phyloP scores from a whole-genome alignment of 1,139 yeast genomes.

The Protomyces pachydermus region DNA sequence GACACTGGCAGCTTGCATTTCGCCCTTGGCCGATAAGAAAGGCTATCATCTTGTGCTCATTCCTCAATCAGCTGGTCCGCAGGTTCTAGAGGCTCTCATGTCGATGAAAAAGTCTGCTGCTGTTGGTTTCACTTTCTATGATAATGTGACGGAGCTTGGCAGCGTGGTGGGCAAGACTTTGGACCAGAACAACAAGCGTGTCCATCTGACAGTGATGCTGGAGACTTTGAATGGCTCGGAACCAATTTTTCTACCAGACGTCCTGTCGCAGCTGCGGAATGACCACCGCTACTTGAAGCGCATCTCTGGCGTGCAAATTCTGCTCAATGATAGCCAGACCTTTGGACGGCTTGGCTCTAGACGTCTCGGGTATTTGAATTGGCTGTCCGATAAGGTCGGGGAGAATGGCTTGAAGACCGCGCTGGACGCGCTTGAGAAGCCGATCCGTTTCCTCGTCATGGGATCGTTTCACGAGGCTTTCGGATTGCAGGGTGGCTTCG shows the following conservation, averaged over 20 bases:
- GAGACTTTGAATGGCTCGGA: neutral
- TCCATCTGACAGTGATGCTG: slow-evolving; percentile 11
- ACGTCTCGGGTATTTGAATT: slow-evolving; percentile 7
- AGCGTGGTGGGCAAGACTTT: neutral
- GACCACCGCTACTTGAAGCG: neutral
- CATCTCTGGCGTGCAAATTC: slow-evolving; percentile 9
- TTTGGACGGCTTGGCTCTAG: slow-evolving; percentile 7
- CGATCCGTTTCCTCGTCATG: slow-evolving; percentile 7
- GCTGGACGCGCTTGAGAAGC: slow-evolving; percentile 2
- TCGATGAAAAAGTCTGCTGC: slow-evolving; percentile 7
- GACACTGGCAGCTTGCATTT: slow-evolving; percentile 19
- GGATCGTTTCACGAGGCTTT: slow-evolving; percentile 20
- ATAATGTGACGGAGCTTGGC: neutral
- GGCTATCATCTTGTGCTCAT: slow-evolving; percentile 14
- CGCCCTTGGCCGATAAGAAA: slow-evolving; percentile 4
- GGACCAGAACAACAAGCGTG: neutral
- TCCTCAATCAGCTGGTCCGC: slow-evolving; percentile 1
- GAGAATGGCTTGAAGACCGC: neutral
- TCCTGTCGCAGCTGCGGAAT: neutral
- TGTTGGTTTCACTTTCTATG: slow-evolving; percentile 3
- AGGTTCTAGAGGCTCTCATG: slow-evolving; percentile 14
- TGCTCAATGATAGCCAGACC: slow-evolving; percentile 9
- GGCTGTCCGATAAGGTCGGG: neutral
- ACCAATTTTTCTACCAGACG: neutral
- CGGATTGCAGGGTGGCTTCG: slow-evolving; percentile 21